Evolutionary conservation across 148 eudicot genomes (phyloP).

Genomic region (Fallopia convolvulus): DNA sequence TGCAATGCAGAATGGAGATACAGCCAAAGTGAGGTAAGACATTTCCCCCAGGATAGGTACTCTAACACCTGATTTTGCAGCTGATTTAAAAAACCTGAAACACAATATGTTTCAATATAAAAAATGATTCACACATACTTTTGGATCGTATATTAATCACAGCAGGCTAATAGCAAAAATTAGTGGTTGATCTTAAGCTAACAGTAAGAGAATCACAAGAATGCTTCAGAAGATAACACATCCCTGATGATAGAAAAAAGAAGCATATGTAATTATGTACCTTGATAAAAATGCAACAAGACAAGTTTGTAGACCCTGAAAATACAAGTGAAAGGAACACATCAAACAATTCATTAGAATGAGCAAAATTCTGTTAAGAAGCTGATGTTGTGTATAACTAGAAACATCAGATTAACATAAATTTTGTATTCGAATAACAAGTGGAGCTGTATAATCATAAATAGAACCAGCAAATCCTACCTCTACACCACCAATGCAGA

Average conservation of each 20-base stretch:
- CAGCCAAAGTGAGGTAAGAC: conserved; percentile 68
- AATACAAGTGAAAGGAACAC: conserved; percentile 8
- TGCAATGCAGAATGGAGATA: conserved; percentile 73
- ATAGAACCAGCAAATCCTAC: conserved; percentile 23
- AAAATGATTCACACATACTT: not conserved
- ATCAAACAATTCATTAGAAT: not conserved
- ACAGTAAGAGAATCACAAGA: not conserved
- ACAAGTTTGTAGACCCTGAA: conserved; percentile 77
- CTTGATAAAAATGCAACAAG: conserved; percentile 66
- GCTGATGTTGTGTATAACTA: not conserved
- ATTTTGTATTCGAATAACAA: not conserved
- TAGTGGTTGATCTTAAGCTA: not conserved
- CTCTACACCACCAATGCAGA: conserved; percentile 89
- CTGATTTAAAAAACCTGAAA: conserved; percentile 55
- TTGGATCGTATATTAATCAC: not conserved
- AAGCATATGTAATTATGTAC: conserved; percentile 39
- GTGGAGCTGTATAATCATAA: not conserved
- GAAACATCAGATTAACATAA: not conserved
- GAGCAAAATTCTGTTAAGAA: not conserved
- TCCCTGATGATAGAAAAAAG: not conserved
- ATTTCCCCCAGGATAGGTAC: conserved; percentile 70
- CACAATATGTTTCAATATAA: not conserved
- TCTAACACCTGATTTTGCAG: conserved; percentile 52
- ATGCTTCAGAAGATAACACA: not conserved
- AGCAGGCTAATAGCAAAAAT: not conserved